Conservation (phyloP, 352 stramenopile genomes). For the Phytophthora sojae region DNA sequence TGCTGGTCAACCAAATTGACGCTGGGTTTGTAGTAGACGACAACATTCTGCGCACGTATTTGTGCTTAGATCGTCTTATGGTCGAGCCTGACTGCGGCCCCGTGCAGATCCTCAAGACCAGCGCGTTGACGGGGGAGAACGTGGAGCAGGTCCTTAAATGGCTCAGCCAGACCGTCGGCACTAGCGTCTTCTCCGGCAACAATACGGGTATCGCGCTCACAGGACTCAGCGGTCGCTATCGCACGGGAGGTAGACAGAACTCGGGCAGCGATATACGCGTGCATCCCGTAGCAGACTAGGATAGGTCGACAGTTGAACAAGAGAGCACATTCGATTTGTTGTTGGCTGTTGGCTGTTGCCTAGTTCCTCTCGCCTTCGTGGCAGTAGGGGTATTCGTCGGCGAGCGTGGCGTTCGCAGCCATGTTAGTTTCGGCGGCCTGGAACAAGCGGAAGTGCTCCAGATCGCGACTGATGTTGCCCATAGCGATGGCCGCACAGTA, state of each 20-base stretch:
- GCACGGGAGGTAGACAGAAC: conserved; percentile 23
- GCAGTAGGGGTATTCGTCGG: conserved; percentile 67
- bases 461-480: conserved; percentile 59
- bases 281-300: conserved; percentile 40
- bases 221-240: conserved; percentile 28
- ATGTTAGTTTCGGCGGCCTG: conserved; percentile 33
- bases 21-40: conserved; percentile 55
- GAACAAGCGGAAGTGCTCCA: conserved; percentile 64
- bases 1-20: conserved; percentile 82
- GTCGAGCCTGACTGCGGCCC: conserved; percentile 36
- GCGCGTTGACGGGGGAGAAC: conserved; percentile 68
- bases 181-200: conserved; percentile 25
- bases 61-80: conserved; percentile 64
- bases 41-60: conserved; percentile 53
- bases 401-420: conserved; percentile 23
- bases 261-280: conserved; percentile 37
- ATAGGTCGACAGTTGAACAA: not conserved
- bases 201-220: conserved; percentile 22
- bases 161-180: conserved; percentile 46
- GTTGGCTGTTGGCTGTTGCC: conserved; percentile 9
- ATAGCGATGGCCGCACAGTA: conserved; percentile 65
- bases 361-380: conserved; percentile 70
- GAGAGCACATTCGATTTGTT: not conserved
- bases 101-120: conserved; percentile 67
- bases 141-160: conserved; percentile 63